Evolutionary conservation across 2,329 filamentous ascomycete species (phyloP).

Genomic region (Tolypocladium nubicola): DNA sequence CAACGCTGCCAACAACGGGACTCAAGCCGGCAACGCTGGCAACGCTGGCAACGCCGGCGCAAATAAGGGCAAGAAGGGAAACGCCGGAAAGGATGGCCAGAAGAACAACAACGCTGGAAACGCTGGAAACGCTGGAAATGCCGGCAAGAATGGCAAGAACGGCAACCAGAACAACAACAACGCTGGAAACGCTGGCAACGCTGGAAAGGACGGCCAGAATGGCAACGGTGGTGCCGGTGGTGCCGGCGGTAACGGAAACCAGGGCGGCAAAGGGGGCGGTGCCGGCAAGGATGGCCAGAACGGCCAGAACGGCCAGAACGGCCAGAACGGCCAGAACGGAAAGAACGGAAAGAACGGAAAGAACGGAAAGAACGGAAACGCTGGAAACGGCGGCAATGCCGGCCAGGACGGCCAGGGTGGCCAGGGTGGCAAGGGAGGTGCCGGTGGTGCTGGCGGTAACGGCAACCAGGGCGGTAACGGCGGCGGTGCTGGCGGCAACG

Average conservation of each 20-base stretch:
- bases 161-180: background rate
- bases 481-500: too few relatives aligned
- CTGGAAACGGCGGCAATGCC: too few relatives aligned
- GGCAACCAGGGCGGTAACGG: too few relatives aligned
- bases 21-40: background rate
- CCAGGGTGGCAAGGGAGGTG: too few relatives aligned
- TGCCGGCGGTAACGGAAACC: too few relatives aligned
- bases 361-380: background rate
- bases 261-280: too few relatives aligned
- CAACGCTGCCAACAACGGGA: background rate
- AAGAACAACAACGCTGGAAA: background rate
- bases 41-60: background rate
- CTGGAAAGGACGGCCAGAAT: rapidly evolving
- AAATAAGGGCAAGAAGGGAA: background rate
- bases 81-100: background rate
- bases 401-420: too few relatives aligned
- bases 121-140: background rate
- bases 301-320: background rate
- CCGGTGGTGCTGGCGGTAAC: too few relatives aligned
- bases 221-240: too few relatives aligned
- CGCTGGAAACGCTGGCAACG: background rate
- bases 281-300: background rate
- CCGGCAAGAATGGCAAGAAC: background rate
- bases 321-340: background rate
- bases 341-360: background rate